Evolutionary conservation across 768 basidiomycete species (phyloP).

Genomic region (Leccinum obscurum): DNA sequence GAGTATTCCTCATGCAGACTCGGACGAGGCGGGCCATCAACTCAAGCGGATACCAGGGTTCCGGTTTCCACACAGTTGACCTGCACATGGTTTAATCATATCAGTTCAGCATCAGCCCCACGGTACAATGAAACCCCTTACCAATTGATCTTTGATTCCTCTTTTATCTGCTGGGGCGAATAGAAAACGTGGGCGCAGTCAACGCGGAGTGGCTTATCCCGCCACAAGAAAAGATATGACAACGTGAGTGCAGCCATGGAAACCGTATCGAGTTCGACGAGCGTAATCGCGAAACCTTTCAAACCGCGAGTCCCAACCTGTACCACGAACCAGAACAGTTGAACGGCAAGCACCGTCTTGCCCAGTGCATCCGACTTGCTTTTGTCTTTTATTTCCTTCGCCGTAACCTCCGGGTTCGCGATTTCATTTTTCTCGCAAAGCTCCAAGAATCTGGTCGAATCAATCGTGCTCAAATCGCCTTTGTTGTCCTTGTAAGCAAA

Average conservation of each 20-base stretch:
- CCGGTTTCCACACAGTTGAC: not conserved
- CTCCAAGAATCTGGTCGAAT: not conserved
- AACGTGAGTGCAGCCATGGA: not conserved
- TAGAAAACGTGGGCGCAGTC: not conserved
- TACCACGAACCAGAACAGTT: not conserved
- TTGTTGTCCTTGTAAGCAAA: not conserved
- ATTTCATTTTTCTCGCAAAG: not conserved
- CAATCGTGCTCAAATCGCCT: no score
- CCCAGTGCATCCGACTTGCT: not conserved
- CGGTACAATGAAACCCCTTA: not conserved
- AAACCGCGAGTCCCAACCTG: not conserved
- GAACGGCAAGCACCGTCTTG: not conserved
- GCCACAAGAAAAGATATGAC: not conserved
- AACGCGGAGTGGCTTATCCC: not conserved
- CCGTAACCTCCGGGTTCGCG: not conserved
- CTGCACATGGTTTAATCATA: not conserved
- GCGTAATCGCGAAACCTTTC: not conserved
- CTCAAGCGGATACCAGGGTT: not conserved
- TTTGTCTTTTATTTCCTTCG: not conserved
- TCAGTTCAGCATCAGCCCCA: not conserved
- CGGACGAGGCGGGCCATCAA: not conserved
- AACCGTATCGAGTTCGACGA: not conserved
- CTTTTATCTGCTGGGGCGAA: not conserved
- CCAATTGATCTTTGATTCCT: not conserved
- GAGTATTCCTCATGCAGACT: not conserved